Evolutionary conservation across 2,329 filamentous ascomycete species (phyloP).

Genomic region (Arthrobotrys musiformis): DNA sequence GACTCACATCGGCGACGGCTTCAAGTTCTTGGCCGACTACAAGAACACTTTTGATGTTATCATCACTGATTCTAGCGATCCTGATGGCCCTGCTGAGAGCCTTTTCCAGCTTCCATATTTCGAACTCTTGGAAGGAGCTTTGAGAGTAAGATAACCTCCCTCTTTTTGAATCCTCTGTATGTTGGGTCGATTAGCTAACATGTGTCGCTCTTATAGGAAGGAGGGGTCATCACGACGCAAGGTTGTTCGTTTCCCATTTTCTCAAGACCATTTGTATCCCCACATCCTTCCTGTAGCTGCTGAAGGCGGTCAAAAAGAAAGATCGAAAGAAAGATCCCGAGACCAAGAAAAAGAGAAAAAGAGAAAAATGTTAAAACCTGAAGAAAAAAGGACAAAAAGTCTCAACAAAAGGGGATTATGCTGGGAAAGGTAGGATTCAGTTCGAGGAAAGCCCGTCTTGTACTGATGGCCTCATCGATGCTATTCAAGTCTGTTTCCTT

Average conservation of each 20-base stretch:
- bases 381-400: slow-evolving; percentile 12
- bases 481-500: slow-evolving; percentile 2
- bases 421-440: slow-evolving; percentile 11
- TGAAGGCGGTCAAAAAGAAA: slow-evolving; percentile 41
- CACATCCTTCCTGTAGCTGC: slow-evolving; percentile 52
- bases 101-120: slow-evolving; percentile 99
- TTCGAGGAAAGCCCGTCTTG: slow-evolving; percentile 45
- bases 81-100: slow-evolving; percentile 93
- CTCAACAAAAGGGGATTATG: slow-evolving; percentile 41
- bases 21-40: slow-evolving; percentile 97
- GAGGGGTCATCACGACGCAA: slow-evolving; percentile 99
- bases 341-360: slow-evolving; percentile 33
- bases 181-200: slow-evolving; percentile 8
- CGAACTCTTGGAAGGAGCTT: slow-evolving; percentile 85
- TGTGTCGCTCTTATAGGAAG: slow-evolving; percentile 74
- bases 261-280: slow-evolving; percentile 62
- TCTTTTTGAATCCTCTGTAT: background rate
- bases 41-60: slow-evolving; percentile 99
- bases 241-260: slow-evolving; percentile 93
- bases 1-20: slow-evolving; percentile 93
- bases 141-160: slow-evolving; percentile 52
- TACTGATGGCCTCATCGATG: slow-evolving; percentile 54
- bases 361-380: slow-evolving; percentile 35
- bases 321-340: slow-evolving; percentile 29
- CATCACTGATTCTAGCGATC: slow-evolving; percentile 98